Evolutionary conservation across 1,284 basidiomycete species (phyloP).

Genomic region (Coniophora puteana): DNA sequence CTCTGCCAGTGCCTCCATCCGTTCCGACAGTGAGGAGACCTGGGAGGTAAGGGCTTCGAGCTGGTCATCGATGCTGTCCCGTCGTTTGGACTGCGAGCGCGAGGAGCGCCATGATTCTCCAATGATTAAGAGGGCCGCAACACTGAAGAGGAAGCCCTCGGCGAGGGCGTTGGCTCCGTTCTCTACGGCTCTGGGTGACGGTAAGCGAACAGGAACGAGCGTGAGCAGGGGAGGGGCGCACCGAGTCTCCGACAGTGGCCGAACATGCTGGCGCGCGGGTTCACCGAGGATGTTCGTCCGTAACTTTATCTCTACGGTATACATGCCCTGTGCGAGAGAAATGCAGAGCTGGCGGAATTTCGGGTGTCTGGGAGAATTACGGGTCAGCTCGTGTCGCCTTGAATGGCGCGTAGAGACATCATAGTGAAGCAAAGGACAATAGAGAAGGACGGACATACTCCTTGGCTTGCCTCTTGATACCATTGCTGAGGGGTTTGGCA

Average conservation of each 20-base stretch:
- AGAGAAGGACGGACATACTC: slow-evolving; percentile 47
- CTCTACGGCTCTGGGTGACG: slow-evolving; percentile 75
- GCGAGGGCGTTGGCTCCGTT: slow-evolving; percentile 85
- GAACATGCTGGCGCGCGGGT: slow-evolving; percentile 63
- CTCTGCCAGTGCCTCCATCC: slow-evolving; percentile 42
- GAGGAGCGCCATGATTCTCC: slow-evolving; percentile 80
- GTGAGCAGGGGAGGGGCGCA: slow-evolving; percentile 29
- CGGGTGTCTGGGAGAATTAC: slow-evolving; percentile 55
- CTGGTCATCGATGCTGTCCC: slow-evolving; percentile 73
- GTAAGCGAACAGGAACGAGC: neutral
- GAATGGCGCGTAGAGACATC: neutral
- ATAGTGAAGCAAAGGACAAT: slow-evolving; percentile 2
- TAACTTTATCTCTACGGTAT: slow-evolving; percentile 73
- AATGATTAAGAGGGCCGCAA: slow-evolving; percentile 73
- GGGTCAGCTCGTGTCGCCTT: neutral
- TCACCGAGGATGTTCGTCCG: slow-evolving; percentile 81
- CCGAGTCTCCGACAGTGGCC: slow-evolving; percentile 83
- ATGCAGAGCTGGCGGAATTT: slow-evolving; percentile 76
- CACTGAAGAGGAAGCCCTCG: slow-evolving; percentile 82
- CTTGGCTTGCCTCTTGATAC: slow-evolving; percentile 74
- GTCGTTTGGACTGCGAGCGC: slow-evolving; percentile 66
- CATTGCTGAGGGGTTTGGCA: slow-evolving; percentile 80
- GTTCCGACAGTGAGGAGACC: slow-evolving; percentile 43
- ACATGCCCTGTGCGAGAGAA: slow-evolving; percentile 77
- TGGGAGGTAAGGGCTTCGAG: slow-evolving; percentile 53